Percentiles rank a stretch among this genome's conserved stretches.
phyloP scores from a whole-genome alignment of 768 basidiomycete species.

The Mycena albidolilacea region DNA sequence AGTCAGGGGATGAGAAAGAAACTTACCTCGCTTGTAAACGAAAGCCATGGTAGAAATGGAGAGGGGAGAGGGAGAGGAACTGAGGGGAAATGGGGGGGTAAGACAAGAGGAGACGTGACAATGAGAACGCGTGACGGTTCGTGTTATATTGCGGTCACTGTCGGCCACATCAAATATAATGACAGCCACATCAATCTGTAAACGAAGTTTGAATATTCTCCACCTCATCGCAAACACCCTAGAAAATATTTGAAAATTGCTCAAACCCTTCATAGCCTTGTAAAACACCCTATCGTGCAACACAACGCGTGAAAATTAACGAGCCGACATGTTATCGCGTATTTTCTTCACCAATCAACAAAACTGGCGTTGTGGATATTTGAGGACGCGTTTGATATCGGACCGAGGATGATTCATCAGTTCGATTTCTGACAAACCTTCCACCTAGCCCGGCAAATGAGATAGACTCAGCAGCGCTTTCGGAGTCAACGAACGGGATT shows the following conservation, averaged over 20 bases:
- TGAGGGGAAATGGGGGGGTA: constrained; percentile 23
- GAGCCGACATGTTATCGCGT: background rate
- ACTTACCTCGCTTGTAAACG: constrained; percentile 39
- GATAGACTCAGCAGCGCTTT: too few species aligned
- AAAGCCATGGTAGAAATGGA: constrained; percentile 30
- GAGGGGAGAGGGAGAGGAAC: constrained; percentile 3
- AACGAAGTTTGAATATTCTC: background rate
- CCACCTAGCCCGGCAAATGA: too few species aligned
- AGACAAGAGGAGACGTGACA: constrained; percentile 33
- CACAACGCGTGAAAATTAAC: background rate
- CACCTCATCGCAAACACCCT: background rate
- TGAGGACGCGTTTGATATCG: constrained; percentile 28
- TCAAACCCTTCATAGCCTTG: too few species aligned
- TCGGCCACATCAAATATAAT: background rate
- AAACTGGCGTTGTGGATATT: constrained; percentile 14
- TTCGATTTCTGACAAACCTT: background rate
- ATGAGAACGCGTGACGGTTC: background rate
- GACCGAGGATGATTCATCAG: background rate
- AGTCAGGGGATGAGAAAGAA: background rate
- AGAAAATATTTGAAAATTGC: background rate
- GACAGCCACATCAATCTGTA: constrained; percentile 34
- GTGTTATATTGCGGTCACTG: too few species aligned
- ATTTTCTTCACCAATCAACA: background rate
- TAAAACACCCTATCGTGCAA: too few species aligned
- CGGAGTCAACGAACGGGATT: too few species aligned